Conservation (phyloP, 345 rosid genomes). For the Eucalyptus tenuipes region DNA sequence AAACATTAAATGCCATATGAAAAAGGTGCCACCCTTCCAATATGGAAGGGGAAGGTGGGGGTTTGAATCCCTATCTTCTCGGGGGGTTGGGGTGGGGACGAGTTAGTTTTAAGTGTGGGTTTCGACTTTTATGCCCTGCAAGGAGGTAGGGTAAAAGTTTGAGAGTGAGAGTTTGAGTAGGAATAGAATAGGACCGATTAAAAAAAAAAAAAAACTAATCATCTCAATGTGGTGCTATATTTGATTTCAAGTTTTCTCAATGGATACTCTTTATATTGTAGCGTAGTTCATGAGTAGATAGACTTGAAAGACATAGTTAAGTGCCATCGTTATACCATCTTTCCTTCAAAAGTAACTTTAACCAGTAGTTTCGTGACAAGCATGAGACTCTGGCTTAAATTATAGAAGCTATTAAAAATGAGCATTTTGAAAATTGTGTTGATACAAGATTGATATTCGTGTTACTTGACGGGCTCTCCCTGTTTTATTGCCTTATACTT, state of each 20-base stretch:
- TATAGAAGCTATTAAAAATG: background rate
- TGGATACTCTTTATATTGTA: background rate
- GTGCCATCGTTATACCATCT: background rate
- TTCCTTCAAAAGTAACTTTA: background rate
- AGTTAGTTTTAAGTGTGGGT: no score
- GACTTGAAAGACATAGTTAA: background rate
- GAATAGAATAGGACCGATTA: no score
- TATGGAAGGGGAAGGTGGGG: no score
- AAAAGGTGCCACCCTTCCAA: no score
- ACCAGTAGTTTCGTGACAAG: background rate
- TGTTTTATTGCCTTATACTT: background rate
- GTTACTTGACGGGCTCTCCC: background rate
- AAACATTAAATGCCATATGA: background rate
- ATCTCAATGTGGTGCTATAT: background rate
- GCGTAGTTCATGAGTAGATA: background rate
- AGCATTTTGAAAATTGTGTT: background rate
- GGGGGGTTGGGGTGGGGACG: no score
- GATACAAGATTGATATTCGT: background rate
- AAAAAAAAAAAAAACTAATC: background rate
- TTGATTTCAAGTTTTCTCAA: background rate
- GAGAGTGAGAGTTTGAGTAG: no score
- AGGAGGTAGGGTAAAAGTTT: fast-evolving
- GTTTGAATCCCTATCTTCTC: no score
- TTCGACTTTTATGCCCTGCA: fast-evolving
- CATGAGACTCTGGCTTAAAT: background rate